phyloP scores from a whole-genome alignment of 345 rosid genomes.

The Pseudoturritis turrita region DNA sequence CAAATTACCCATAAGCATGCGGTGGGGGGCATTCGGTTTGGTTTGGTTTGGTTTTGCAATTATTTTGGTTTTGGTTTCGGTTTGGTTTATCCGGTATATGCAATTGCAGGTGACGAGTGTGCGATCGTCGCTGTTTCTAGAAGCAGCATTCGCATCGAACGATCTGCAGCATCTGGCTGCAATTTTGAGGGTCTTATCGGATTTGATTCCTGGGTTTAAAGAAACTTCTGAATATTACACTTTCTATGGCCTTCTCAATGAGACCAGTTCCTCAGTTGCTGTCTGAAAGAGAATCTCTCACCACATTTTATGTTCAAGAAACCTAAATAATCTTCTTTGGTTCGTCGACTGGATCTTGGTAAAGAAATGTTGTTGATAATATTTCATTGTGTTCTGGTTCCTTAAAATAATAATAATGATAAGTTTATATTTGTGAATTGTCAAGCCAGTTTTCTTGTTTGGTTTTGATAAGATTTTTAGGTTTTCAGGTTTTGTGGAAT shows the following conservation, averaged over 20 bases:
- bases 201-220: slow-evolving; percentile 66
- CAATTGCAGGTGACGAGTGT: slow-evolving; percentile 59
- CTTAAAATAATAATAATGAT: background rate
- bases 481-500: background rate
- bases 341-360: background rate
- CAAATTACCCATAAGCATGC: background rate
- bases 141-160: slow-evolving; percentile 71
- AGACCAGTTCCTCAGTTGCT: slow-evolving; percentile 48
- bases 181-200: slow-evolving; percentile 82
- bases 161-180: slow-evolving; percentile 84
- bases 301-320: background rate
- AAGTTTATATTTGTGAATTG: background rate
- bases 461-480: background rate
- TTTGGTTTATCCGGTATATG: background rate
- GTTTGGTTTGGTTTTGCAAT: background rate
- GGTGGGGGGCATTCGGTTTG: background rate
- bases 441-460: background rate
- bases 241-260: slow-evolving; percentile 56
- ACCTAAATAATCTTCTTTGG: background rate
- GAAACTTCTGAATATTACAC: slow-evolving; percentile 55
- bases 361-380: background rate
- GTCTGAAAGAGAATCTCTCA: slow-evolving; percentile 19
- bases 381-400: background rate
- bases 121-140: slow-evolving; percentile 70
- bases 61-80: background rate